phyloP scores from a whole-genome alignment of 352 stramenopile species.

The Pythium monospermum region DNA sequence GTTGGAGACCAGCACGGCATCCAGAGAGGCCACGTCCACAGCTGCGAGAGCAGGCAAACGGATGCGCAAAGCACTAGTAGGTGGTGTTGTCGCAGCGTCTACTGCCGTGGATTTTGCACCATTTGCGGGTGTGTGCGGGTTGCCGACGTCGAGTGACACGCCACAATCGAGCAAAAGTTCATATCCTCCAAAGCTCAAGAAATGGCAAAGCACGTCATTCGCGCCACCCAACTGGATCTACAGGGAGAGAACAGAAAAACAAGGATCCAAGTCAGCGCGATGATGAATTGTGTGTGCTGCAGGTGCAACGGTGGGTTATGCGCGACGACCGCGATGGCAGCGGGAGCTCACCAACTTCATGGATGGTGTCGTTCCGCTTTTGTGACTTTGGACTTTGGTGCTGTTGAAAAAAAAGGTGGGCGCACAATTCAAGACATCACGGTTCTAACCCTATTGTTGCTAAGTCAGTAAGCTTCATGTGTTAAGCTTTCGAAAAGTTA shows the following conservation, averaged over 20 bases:
- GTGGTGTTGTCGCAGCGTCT: no score
- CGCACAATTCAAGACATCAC: slow-evolving; percentile 4
- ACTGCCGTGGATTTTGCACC: no score
- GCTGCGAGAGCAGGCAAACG: slow-evolving; percentile 22
- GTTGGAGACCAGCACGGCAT: slow-evolving; percentile 76
- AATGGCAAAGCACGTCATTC: slow-evolving; percentile 72
- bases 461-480: neutral
- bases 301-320: no score
- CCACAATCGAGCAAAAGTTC: slow-evolving; percentile 82
- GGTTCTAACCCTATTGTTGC: neutral
- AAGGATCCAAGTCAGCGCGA: no score
- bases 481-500: no score
- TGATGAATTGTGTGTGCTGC: no score
- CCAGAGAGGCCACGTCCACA: slow-evolving; percentile 56
- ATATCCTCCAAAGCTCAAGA: slow-evolving; percentile 72
- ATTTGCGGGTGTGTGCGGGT: neutral
- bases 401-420: neutral
- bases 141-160: slow-evolving; percentile 20
- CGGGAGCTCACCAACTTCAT: slow-evolving; percentile 26
- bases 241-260: no score
- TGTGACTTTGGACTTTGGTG: no score
- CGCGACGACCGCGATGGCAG: no score
- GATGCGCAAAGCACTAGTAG: slow-evolving; percentile 20
- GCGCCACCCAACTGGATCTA: slow-evolving; percentile 74
- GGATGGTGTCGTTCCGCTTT: no score